Percentiles rank a stretch among this genome's conserved stretches.
Evolutionary conservation across 2,329 filamentous ascomycete genomes (phyloP).

Genomic region (Fusarium metavorans): DNA sequence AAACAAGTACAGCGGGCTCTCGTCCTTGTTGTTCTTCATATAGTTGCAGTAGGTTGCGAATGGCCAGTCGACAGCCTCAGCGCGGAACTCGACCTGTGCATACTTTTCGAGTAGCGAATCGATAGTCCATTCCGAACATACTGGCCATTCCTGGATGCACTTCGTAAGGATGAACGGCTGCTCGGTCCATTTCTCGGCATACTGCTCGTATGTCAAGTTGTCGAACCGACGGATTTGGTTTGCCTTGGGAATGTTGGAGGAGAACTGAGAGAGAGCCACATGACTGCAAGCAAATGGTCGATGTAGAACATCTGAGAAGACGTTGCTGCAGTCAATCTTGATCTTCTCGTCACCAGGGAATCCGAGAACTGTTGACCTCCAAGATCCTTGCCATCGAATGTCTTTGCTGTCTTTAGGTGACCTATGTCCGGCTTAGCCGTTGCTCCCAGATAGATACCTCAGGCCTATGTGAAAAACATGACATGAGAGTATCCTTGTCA

Average conservation of each 20-base stretch:
- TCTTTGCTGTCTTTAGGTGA: slow-evolving; percentile 48
- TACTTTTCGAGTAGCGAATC: slow-evolving; percentile 75
- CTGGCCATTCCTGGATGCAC: slow-evolving; percentile 85
- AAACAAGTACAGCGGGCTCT: slow-evolving; percentile 93
- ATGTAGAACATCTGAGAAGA: slow-evolving; percentile 92
- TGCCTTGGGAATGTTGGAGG: slow-evolving; percentile 74
- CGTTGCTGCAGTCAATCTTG: slow-evolving; percentile 76
- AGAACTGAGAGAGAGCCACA: slow-evolving; percentile 74
- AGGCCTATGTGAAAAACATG: neutral
- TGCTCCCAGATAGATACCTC: slow-evolving; percentile 11
- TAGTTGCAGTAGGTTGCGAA: slow-evolving; percentile 85
- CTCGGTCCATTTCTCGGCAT: slow-evolving; percentile 80
- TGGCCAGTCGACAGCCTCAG: slow-evolving; percentile 94
- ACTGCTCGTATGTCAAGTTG: slow-evolving; percentile 78
- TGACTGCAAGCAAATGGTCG: slow-evolving; percentile 91
- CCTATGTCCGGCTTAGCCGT: slow-evolving; percentile 40
- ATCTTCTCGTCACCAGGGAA: slow-evolving; percentile 64
- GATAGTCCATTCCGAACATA: slow-evolving; percentile 79
- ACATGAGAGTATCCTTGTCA: slow-evolving; percentile 4
- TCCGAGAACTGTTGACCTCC: slow-evolving; percentile 82
- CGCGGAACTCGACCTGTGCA: slow-evolving; percentile 78
- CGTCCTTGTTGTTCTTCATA: slow-evolving; percentile 82
- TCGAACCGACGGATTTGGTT: slow-evolving; percentile 81
- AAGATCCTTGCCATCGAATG: slow-evolving; percentile 80
- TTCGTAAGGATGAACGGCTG: slow-evolving; percentile 88